Evolutionary conservation across 495 filamentous ascomycete species (phyloP), one percentile per base, ranked within the genome.

Genomic region (Cercophora scortea): DNA sequence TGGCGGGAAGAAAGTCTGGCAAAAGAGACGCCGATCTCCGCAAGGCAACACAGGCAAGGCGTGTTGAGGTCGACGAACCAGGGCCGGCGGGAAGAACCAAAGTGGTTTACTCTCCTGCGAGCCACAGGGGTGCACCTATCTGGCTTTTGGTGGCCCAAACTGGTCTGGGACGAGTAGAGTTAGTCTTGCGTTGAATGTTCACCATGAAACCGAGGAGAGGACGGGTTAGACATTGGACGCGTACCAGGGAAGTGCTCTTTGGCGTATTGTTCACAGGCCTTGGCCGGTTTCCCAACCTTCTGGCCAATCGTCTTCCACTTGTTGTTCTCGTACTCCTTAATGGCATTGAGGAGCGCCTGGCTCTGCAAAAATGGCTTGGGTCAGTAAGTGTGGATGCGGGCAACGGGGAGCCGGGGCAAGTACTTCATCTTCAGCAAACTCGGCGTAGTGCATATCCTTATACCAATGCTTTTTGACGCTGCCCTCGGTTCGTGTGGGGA

Each of bases 401-500:
- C 12, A 36, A n/a, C 19, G 8, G 42, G 18, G 15, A 40, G 0
- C 15, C 5, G 19, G 33, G 42, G 51, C 54, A 72, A 71, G 66
- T 79, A 95, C 90, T 81, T 98, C 93, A 61, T 98, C 91, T 77
- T 96, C 93, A 45, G 88, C 93, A 63, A 98, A 98, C 65, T 98
- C 93, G 49, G 93, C 93, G 68, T 98, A 97, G 63, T 98, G 93
- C 93, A 98, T 98, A 62, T 97, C 93, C 90, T 98, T 98, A 67
- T 98, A 98, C 93, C 93, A 98, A 68, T 98, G 93, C 73, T 98
- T 98, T 78, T 98, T 98, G 10, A 98, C 93, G 62, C 90, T 95
- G 15, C 93, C 93, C 68, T 98, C 93, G 18, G 93, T 98, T 57
- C 93, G 78, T 15, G 80, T 82, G 13, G 93, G 93, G 69, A 98